phyloP scores from a whole-genome alignment of 768 basidiomycete species.

The Phylloporus sp. region DNA sequence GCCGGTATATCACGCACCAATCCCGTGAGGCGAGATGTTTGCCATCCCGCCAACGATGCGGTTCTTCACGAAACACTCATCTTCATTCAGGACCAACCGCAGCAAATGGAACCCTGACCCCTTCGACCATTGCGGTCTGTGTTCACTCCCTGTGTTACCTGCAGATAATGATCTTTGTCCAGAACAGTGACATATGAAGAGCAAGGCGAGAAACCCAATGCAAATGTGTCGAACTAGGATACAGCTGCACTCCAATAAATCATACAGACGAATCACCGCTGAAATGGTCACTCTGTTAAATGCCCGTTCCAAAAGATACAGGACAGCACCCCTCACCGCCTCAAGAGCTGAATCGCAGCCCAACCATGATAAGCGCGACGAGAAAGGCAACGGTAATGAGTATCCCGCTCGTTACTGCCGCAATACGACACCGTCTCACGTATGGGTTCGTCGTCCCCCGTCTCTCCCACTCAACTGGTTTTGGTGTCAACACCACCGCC shows the following conservation, averaged over 20 bases:
- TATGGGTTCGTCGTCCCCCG: constrained; percentile 30
- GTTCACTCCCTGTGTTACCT: background rate
- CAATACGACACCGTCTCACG: constrained; percentile 52
- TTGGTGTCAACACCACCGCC: constrained; percentile 17
- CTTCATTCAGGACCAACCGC: too few relatives aligned
- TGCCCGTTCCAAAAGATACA: background rate
- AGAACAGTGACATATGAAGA: background rate
- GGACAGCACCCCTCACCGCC: background rate
- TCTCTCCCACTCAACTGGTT: constrained; percentile 8
- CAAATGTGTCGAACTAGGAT: constrained; percentile 8
- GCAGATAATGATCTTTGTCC: too few relatives aligned
- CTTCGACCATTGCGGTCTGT: too few relatives aligned
- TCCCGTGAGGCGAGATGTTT: background rate
- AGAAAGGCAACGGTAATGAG: constrained; percentile 48
- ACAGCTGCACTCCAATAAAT: background rate
- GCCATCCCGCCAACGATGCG: background rate
- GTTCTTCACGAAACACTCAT: background rate
- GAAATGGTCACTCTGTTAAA: background rate
- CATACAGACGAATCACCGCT: constrained; percentile 1
- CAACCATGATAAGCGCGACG: constrained; percentile 42
- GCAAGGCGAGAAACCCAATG: background rate
- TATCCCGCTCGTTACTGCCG: constrained; percentile 55
- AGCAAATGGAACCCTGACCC: too few relatives aligned
- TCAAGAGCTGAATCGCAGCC: background rate
- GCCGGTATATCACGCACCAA: background rate